Conservation (phyloP, 106 monocot genomes). For the Dioscorea dumetorum region DNA sequence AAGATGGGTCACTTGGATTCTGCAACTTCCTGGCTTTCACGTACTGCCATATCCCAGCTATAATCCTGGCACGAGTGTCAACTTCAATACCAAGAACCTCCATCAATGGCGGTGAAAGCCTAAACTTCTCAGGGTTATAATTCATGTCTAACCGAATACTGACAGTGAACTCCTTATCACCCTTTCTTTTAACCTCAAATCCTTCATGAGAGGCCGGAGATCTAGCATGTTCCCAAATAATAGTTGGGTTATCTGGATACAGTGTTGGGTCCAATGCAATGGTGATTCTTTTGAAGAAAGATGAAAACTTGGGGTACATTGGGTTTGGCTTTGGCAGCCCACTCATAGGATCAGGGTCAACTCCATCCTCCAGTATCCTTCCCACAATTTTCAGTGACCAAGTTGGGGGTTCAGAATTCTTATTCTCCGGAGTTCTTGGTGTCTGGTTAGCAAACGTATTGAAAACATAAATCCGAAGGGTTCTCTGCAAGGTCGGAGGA, state of each 20-base stretch:
- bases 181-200: conserved; percentile 90
- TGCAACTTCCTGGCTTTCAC: conserved; percentile 94
- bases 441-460: conserved; percentile 77
- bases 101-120: conserved; percentile 57
- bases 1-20: conserved; percentile 83
- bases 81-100: conserved; percentile 88
- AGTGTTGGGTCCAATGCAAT: conserved; percentile 57
- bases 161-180: conserved; percentile 79
- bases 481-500: conserved; percentile 75
- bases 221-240: conserved; percentile 81
- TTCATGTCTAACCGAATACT: conserved; percentile 81
- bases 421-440: conserved; percentile 20
- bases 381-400: conserved; percentile 90
- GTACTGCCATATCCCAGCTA: conserved; percentile 93
- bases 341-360: conserved; percentile 24
- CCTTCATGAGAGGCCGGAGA: conserved; percentile 72
- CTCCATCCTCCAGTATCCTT: conserved; percentile 67
- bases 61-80: conserved; percentile 75
- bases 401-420: conserved; percentile 60
- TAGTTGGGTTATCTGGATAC: conserved; percentile 78
- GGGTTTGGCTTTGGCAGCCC: conserved; percentile 49
- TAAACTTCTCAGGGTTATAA: conserved; percentile 86
- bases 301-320: conserved; percentile 78
- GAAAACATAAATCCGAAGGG: conserved; percentile 85
- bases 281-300: conserved; percentile 75